Base-by-base conservation (phyloP, 1,139 yeast species). In the Suhomyces panamericanus region DNA sequence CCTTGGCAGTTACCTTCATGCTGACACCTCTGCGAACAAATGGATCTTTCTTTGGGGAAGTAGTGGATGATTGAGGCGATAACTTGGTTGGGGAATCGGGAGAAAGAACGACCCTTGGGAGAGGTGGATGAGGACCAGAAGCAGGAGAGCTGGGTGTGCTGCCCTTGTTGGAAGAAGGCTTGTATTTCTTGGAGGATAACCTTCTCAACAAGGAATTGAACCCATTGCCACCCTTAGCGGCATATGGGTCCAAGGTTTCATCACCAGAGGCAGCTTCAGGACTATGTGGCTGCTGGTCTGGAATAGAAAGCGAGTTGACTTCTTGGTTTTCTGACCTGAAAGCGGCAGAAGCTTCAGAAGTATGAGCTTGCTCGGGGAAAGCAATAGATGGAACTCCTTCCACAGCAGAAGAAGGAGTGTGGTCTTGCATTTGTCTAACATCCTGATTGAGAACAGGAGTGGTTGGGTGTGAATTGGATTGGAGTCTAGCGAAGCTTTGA, bases 291-390 rank as follows among this genome's bases (percentile, higher is more conserved):
- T 70, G 75, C 48, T 69, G 75, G 30, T 59, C 65, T 10, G 75
- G 72, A 33, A 66, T 51, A 14, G 49, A 43, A 10, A 44, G 41
- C 30, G 58, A 45, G 29, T 49, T 42, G n/a, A 46, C 37, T 26
- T 32, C 35, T 49, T 4, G 63, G 47, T 33, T 15, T 14, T 36
- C 39, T 8, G 39, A 17, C 24, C 40, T 30, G 10, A 54, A 51
- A 7, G 58, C 50, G 26, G 55, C 47, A 51, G 63, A 22, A 49
- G 55, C 65, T 20, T 63, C 64, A 0, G 85, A 73, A 2, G 87
- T 82, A 56, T 85, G 87, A 0, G 88, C 89, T 51, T 83, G 87
- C 54, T 82, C 85, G 9, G 90, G 90, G 57, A 79, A 75, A 12
- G 83, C 45, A 40, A 71, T 57, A 7, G 58, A 44, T 6, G 69